Conservation (phyloP, 805 yeast genomes). For the Gaillardinia entomophila region DNA sequence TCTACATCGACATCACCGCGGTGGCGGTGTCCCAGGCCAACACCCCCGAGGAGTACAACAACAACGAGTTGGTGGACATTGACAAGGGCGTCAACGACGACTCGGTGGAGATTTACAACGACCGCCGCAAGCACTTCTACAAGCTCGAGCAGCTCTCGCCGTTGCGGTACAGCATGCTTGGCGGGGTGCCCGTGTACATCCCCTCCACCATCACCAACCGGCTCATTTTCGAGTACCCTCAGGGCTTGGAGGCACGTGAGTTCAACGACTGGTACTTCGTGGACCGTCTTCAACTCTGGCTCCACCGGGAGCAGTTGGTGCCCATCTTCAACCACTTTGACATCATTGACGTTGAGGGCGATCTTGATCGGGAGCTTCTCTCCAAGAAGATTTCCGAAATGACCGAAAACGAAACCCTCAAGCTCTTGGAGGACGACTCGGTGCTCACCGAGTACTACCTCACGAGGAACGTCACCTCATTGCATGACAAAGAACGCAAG, state of each 20-base stretch:
- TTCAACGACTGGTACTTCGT: slow-evolving; percentile 12
- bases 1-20: slow-evolving; percentile 12
- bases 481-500: slow-evolving; percentile 13
- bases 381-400: slow-evolving; percentile 12
- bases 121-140: slow-evolving; percentile 13
- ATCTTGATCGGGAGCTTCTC: slow-evolving; percentile 8
- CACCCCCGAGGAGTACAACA: slow-evolving; percentile 7
- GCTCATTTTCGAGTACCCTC: slow-evolving; percentile 13
- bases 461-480: slow-evolving; percentile 9
- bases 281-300: slow-evolving; percentile 14
- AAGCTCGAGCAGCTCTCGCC: slow-evolving; percentile 12
- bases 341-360: slow-evolving; percentile 1
- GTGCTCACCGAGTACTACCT: slow-evolving; percentile 16
- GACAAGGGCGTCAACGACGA: slow-evolving; percentile 4
- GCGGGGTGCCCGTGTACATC: slow-evolving; percentile 12
- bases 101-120: slow-evolving; percentile 9
- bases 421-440: slow-evolving; percentile 12
- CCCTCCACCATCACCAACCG: slow-evolving; percentile 10
- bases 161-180: slow-evolving; percentile 11
- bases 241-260: slow-evolving; percentile 8
- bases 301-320: slow-evolving; percentile 4
- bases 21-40: slow-evolving; percentile 7
- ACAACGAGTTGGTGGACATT: slow-evolving; percentile 5
- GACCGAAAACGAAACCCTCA: slow-evolving; percentile 17
- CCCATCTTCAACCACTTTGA: slow-evolving; percentile 3